Conservation (phyloP, 805 yeast genomes). For the Lachancea kluyveri region DNA sequence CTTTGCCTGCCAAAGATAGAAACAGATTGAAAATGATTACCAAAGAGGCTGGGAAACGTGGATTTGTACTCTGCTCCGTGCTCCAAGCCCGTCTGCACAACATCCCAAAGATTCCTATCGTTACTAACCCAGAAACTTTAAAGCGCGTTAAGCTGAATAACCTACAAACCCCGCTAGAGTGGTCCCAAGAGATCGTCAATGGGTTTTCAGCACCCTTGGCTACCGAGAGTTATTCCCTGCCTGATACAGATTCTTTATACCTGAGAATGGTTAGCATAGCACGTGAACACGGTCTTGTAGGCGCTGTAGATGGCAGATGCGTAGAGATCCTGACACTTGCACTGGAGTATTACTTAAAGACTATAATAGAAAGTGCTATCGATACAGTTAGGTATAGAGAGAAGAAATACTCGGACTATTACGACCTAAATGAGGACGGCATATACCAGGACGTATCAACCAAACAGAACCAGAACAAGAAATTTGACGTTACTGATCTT, state of each 20-base stretch:
- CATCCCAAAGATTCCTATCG: slow-evolving; percentile 77
- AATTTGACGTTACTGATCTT: slow-evolving; percentile 3
- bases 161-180: slow-evolving; percentile 48
- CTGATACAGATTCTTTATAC: slow-evolving; percentile 66
- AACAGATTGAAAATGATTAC: slow-evolving; percentile 78
- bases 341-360: slow-evolving; percentile 71
- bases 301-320: slow-evolving; percentile 68
- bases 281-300: slow-evolving; percentile 84
- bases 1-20: slow-evolving; percentile 78
- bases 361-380: slow-evolving; percentile 65
- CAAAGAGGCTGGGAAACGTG: slow-evolving; percentile 74
- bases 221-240: slow-evolving; percentile 71
- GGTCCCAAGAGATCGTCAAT: slow-evolving; percentile 90
- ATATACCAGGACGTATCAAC: slow-evolving; percentile 24
- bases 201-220: slow-evolving; percentile 79
- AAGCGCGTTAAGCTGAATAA: slow-evolving; percentile 28
- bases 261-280: slow-evolving; percentile 73
- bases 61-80: slow-evolving; percentile 62
- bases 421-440: slow-evolving; percentile 29
- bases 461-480: slow-evolving; percentile 4
- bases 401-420: slow-evolving; percentile 35
- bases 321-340: slow-evolving; percentile 78
- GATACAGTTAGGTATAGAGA: slow-evolving; percentile 63
- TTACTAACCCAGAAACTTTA: slow-evolving; percentile 29
- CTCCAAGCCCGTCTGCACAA: slow-evolving; percentile 56